Base-by-base conservation (phyloP, 306 rosid species). In the Cucurbita ficifolia region DNA sequence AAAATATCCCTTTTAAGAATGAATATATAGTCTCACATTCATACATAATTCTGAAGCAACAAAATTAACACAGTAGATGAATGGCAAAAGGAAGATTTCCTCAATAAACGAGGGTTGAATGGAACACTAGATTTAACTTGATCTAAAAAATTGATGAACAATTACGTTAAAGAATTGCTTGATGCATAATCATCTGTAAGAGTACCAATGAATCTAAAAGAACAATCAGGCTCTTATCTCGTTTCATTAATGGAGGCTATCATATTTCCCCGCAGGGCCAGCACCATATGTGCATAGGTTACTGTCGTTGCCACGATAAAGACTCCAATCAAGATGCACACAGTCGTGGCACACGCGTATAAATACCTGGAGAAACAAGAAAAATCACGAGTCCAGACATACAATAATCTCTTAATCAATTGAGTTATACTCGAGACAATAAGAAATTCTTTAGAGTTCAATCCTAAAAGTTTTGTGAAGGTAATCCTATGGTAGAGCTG, bases 271-370 rank as follows among this genome's bases (percentile, higher is more conserved):
- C 76, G 83, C 78, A 80, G 21, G 43, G 80, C 79, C 63, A 87
- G 78, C 78, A 88, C 97, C 77, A 56, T 36, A 57, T 71, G 85
- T n/a, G 92, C 76, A 79, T 88, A 77, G 74, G 82, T 58, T 75
- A 90, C 84, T 5, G 97, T 93, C 58, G 83, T 76, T 70, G 83
- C 85, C 48, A 90, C 89, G 69, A 85, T 57, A 68, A 70, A 79
- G 71, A 86, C 88, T 36, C 92, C 94, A 4, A 81, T 71, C 74
- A 87, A 87, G 68, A 90, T 82, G 74, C 92, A 88, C 46, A 87
- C 77, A 2, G 92, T 90, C 9, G 88, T 83, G 29, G 91, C 88
- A 70, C 90, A 88, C 56, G 79, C 89, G 78, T 93, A 93, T 64
- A 93, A 84, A 75, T 88, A 93, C 89, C 96, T 90, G 82, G 76